These are phyloP conservation scores for Globisporangium viniferum DNA, from an alignment of 352 stramenopile species.

Conservation along the genomic window DNA sequence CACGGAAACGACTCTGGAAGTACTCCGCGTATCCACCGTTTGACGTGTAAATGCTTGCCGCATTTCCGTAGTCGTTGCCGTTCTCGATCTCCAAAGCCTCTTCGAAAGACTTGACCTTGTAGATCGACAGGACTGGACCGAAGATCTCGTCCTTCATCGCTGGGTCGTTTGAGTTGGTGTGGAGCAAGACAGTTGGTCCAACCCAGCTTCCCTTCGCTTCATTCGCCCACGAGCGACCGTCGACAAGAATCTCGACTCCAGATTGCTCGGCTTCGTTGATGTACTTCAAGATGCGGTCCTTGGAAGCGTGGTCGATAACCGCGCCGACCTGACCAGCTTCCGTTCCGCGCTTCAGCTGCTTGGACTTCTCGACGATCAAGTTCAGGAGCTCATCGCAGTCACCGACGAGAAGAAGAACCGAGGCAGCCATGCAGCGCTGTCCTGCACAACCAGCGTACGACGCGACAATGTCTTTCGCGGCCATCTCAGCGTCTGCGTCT, in stretches of 20 bases:
- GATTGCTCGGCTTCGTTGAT: constrained; percentile 89
- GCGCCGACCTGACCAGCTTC: constrained; percentile 92
- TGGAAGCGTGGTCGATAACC: constrained; percentile 91
- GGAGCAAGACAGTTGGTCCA: constrained; percentile 94
- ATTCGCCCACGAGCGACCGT: constrained; percentile 83
- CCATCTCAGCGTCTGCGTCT: constrained; percentile 91
- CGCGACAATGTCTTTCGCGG: constrained; percentile 94
- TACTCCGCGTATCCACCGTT: constrained; percentile 93
- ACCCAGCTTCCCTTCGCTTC: constrained; percentile 86
- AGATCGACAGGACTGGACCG: constrained; percentile 94
- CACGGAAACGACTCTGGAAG: constrained; percentile 91
- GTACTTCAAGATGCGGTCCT: constrained; percentile 92
- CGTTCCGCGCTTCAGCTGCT: constrained; percentile 85
- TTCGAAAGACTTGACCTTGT: constrained; percentile 82
- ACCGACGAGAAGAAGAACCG: constrained; percentile 92
- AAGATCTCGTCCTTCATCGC: constrained; percentile 97
- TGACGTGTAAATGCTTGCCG: constrained; percentile 95
- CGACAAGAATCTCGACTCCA: constrained; percentile 89
- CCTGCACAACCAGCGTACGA: constrained; percentile 95
- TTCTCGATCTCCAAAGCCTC: constrained; percentile 97
- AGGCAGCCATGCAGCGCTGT: constrained; percentile 96
- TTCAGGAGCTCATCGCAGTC: constrained; percentile 76
- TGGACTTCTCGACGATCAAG: constrained; percentile 85
- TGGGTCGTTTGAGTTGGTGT: constrained; percentile 80
- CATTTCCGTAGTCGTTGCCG: constrained; percentile 96